phyloP scores from a whole-genome alignment of 1,284 basidiomycete species.

The Tilletia setariae region DNA sequence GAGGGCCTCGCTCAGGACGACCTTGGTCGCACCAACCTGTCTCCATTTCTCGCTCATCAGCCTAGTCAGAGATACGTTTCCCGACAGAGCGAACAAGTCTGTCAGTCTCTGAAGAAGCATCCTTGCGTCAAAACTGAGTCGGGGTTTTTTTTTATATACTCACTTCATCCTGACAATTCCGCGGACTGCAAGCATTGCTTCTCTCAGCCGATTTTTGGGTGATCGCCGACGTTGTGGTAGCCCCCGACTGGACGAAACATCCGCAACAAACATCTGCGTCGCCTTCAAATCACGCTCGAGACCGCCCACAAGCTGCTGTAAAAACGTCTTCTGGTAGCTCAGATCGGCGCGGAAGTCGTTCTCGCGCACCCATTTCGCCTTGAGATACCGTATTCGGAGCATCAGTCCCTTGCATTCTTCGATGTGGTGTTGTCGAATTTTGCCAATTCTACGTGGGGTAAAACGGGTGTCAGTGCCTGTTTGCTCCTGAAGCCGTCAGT shows the following conservation, averaged over 20 bases:
- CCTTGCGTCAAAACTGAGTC: too few species aligned
- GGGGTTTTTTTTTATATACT: too few species aligned
- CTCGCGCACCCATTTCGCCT: conserved; percentile 84
- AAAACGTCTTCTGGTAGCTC: conserved; percentile 70
- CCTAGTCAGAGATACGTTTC: neutral
- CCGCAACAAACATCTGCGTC: conserved; percentile 12
- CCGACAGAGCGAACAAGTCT: too few species aligned
- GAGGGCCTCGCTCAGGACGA: neutral
- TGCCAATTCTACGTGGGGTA: conserved; percentile 21
- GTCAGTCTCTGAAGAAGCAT: too few species aligned
- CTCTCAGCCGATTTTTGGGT: neutral
- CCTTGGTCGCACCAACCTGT: neutral
- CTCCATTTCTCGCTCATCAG: conserved; percentile 7
- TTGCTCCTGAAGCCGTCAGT: neutral
- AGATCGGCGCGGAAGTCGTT: conserved; percentile 74
- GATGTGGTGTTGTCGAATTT: conserved; percentile 62
- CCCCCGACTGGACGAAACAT: neutral
- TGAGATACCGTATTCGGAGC: conserved; percentile 84
- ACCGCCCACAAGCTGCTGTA: conserved; percentile 15
- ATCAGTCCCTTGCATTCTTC: conserved; percentile 82
- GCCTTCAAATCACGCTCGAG: conserved; percentile 7
- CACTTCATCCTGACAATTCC: conserved; percentile 15
- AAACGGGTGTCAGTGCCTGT: neutral
- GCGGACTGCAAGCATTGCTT: conserved; percentile 11
- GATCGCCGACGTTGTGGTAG: neutral